Percentiles rank a stretch among this genome's conserved stretches.
phyloP scores from a whole-genome alignment of 768 basidiomycete species.

The Lanmaoa pseudosensibilis region DNA sequence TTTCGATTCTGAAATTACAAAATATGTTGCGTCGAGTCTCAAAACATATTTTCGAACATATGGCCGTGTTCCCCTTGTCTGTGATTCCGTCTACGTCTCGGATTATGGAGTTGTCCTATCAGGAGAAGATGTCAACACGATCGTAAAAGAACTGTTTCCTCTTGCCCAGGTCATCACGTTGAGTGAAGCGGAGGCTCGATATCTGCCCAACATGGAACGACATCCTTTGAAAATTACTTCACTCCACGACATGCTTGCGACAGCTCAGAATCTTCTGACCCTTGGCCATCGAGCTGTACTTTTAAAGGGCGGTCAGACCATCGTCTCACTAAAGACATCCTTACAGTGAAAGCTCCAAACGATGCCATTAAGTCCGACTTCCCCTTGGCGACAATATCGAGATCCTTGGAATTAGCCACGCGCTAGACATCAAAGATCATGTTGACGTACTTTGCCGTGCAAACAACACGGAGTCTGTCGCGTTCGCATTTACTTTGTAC shows the following conservation, averaged over 20 bases:
- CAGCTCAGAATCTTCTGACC: neutral
- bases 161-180: neutral
- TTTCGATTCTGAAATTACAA: neutral
- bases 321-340: neutral
- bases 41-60: neutral
- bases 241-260: neutral
- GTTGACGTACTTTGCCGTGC: slow-evolving; percentile 1
- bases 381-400: slow-evolving; percentile 1
- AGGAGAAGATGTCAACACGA: neutral
- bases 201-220: neutral
- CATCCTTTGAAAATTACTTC: neutral
- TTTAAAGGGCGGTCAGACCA: neutral
- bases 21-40: neutral
- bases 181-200: neutral
- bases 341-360: neutral
- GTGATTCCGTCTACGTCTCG: slow-evolving; percentile 1
- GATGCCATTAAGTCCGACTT: neutral
- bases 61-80: neutral
- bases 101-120: neutral
- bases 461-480: neutral
- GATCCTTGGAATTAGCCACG: neutral
- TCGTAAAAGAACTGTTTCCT: neutral
- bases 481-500: neutral
- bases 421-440: neutral
- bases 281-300: neutral